Base-by-base conservation (phyloP, 2,329 filamentous ascomycete genomes). In the Penicillium fuscoglaucum region DNA sequence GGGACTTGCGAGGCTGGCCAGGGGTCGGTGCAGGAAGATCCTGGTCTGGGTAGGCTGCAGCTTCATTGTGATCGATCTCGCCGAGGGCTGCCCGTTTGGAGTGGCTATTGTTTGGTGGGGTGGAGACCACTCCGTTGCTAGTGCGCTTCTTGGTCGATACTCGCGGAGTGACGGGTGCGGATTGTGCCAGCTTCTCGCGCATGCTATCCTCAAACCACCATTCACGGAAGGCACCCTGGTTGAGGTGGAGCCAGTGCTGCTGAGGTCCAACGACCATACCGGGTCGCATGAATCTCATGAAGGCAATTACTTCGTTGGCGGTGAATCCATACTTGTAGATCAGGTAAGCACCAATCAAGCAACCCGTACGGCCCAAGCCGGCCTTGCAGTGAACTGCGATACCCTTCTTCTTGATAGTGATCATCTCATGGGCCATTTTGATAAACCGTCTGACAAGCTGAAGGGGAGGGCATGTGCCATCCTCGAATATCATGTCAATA, bases 371-470 rank as follows among this genome's bases (percentile, higher is more conserved):
- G 29, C 95, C 95, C 21, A 99, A 86, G 48, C 95, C 95, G 69
- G 95, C 95, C 80, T 99, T 99, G 85, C 95, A 99, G 79, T 99
- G 95, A 7, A 99, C 95, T 5, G 95, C 95, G 64, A 99, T 97
- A 46, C 89, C 90, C 83, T 92, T 93, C 78, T 93, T 91, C 79
- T 90, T 90, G 51, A 93, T 83, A 0, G 88, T 93, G 71, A 99
- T 99, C 77, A 90, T 96, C 72, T 96, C 90, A 72, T 98, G 95
- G 1, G 95, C 93, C 59, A 99, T 83, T 66, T 91, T 91, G 75
- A 99, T 93, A 74, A 99, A 99, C 73, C 93, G 93, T 66, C 91
- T 87, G 29, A 99, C 95, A n/a, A 93, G 88, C 19, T 86, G 86
- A 52, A 99, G 81, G 2, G 91, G 87, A 24, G 95, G 95, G 74